phyloP scores from a whole-genome alignment of 2,329 filamentous ascomycete genomes.

The Aspergillus novofumigatus region DNA sequence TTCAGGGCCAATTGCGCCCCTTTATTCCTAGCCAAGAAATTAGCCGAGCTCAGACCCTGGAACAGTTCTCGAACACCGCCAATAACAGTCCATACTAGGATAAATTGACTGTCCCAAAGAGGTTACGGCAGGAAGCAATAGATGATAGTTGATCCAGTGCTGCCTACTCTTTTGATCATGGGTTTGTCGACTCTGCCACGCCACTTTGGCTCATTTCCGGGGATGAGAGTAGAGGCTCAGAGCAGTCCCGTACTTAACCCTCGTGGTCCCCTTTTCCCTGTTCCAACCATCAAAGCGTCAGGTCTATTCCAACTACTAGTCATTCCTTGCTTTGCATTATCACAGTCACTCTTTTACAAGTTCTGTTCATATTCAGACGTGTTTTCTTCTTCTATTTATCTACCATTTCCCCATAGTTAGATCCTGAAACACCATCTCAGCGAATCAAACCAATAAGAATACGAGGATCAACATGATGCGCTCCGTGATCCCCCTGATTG shows the following conservation, averaged over 20 bases:
- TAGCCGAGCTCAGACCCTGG: background rate
- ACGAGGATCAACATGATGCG: conserved; percentile 3
- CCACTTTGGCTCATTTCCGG: background rate
- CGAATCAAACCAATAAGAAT: background rate
- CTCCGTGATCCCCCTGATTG: conserved; percentile 8
- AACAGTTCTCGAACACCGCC: background rate
- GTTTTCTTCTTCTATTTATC: background rate
- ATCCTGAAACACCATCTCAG: background rate
- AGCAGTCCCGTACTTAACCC: background rate
- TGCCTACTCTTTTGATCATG: background rate
- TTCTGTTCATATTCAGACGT: background rate
- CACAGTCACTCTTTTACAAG: background rate
- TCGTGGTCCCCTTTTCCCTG: background rate
- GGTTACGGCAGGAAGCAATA: background rate
- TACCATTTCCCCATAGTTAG: background rate
- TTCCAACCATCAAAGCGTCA: background rate
- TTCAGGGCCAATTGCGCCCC: background rate
- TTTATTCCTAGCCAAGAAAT: background rate
- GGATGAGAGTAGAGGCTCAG: too few species aligned
- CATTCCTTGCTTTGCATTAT: background rate
- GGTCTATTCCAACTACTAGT: background rate
- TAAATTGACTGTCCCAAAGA: background rate
- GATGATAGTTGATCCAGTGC: background rate
- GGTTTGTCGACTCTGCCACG: background rate
- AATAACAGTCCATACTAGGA: background rate